Evolutionary conservation across 139 green algal genomes (phyloP).

Genomic region (Micractinium sp.): DNA sequence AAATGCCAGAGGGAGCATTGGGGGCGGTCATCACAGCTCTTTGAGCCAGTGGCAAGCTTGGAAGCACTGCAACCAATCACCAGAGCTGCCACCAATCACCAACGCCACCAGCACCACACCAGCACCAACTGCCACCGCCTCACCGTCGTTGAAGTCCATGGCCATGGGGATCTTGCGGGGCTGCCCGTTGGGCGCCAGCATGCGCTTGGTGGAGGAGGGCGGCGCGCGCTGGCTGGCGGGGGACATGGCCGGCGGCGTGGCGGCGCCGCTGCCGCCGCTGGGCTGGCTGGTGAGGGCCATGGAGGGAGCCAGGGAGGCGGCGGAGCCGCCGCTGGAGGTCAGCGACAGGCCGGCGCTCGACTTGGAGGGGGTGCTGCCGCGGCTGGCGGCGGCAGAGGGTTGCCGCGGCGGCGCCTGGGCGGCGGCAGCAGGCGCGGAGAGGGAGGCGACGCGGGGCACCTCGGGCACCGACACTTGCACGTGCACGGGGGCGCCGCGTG

Average conservation of each 20-base stretch:
- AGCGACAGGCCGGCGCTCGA: neutral
- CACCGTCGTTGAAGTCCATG: conserved; percentile 51
- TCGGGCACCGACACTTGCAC: conserved; percentile 25
- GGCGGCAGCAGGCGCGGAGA: too few species aligned
- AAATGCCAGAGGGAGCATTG: neutral
- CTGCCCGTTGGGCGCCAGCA: conserved; percentile 88
- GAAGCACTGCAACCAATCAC: too few species aligned
- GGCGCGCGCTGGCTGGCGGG: conserved; percentile 23
- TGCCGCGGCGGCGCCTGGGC: too few species aligned
- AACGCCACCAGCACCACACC: too few species aligned
- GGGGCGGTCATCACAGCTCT: too few species aligned
- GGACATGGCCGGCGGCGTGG: neutral
- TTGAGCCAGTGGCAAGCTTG: too few species aligned
- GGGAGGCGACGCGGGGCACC: neutral
- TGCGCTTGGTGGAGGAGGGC: conserved; percentile 54
- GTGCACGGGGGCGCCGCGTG: conserved; percentile 35
- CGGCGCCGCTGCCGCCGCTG: neutral
- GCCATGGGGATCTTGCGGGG: conserved; percentile 84
- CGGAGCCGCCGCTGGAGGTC: neutral
- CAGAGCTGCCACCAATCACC: too few species aligned
- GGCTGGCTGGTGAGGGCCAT: neutral
- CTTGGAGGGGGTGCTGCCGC: conserved; percentile 14
- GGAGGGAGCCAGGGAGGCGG: neutral
- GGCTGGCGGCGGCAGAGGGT: neutral
- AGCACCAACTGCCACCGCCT: conserved; percentile 2